Base-by-base conservation (phyloP, 2,329 filamentous ascomycete species). In the Westerdykella sp. region DNA sequence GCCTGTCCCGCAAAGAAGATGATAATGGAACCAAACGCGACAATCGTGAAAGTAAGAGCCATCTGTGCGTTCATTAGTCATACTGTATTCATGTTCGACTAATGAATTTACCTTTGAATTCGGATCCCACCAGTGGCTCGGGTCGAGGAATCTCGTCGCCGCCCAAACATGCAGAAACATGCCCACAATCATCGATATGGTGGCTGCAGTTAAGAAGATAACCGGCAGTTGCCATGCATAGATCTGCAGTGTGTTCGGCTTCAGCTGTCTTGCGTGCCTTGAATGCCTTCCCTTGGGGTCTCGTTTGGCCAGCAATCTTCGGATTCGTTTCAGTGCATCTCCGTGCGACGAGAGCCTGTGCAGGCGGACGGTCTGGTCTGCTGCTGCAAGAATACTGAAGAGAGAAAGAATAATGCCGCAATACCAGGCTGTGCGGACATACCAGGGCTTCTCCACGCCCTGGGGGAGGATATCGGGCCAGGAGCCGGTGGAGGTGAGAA, bases 371-470 rank as follows among this genome's bases (percentile, higher is more conserved):
- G 66, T 68, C 46, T 72, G 69, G 43, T 69, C 63, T 2, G 68
- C 64, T 5, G 71, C 66, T 1, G 69, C 67, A 9, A 77, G 62
- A 6, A 77, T 67, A n/a, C 70, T 69, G 45, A 75, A 75, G 3
- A 78, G 63, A 1, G 74, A 66, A 21, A 79, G 70, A 10, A 77
- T 62, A 31, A 72, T 69, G 11, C 69, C 69, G 39, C 62, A 64
- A 50, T 66, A 72, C 68, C 68, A 72, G 15, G 62, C 63, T 10
- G 69, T 65, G 10, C 68, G 61, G 4, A 72, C 63, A 4, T 58
- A 48, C 70, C 70, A 72, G 2, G 70, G 69, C 12, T 65, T 62
- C 31, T 51, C 28, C n/a, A 54, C 39, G 5, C 60, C 67, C 37
- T 66, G 67, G 10, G 57, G 56, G 6, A 72, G 54, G 16, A 73